Evolutionary conservation across 2,329 filamentous ascomycete species (phyloP), one percentile per base, ranked within the genome.

Genomic region (Rasamsonia emersonii): DNA sequence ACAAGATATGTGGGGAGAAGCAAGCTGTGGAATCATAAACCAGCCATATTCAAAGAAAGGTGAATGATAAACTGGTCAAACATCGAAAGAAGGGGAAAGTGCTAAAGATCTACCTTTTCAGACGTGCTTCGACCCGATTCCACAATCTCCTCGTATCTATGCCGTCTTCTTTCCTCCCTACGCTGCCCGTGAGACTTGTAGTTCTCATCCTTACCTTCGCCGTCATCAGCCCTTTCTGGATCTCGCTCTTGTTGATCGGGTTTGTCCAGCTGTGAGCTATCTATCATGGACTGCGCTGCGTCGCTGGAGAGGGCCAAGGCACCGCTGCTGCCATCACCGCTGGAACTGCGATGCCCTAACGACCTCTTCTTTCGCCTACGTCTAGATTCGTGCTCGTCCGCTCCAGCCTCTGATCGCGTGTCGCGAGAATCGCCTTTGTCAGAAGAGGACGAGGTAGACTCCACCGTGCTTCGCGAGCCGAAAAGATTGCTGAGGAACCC

Each of bases 221-320:
- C 58, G 30, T 59, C 42, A 38, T 53, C 42, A 40, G 46, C 38
- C 42, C 51, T 53, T 30, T 59, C 52, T 35, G 59, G 33, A 54
- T 56, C 33, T 41, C 31, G 31, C 46, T 51, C 36, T 59, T 59
- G 28, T 60, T 59, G 8, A 59, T 58, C 39, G 51, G 58, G 42
- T 64, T 68, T 53, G 68, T 62, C 39, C 71, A 61, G 45, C 61
- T 61, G 33, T 18, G 62, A 64, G 15, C 64, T 58, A 18, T 71
- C 68, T 14, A 53, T 47, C n/a, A 58, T 49, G 10, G 65, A 71
- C 44, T 62, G 67, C 14, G 58, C 45, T 38, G 70, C 68, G 20
- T 72, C 65, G 23, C 59, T 40, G 15, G 32, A 24, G 17, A 19
- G 20, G 25, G 50, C 47, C 17, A 47, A 20, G 9, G 36, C 58